These are phyloP conservation scores for Camellia oleifera DNA, from an alignment of 179 eudicot genomes.

Conservation along the genomic window DNA sequence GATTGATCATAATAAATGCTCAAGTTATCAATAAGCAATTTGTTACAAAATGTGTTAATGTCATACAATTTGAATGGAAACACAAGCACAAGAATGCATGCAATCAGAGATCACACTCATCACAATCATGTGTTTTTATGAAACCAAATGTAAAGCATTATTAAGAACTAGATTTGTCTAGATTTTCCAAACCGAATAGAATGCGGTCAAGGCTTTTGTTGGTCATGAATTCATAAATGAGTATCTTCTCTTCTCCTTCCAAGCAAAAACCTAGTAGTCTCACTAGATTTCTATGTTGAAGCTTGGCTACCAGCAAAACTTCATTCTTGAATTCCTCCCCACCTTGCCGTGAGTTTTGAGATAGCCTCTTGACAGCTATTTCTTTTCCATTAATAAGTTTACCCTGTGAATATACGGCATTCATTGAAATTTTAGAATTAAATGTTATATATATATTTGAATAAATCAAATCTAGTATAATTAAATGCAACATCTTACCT, in stretches of 20 bases:
- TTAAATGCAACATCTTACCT: no score
- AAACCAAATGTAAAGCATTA: not conserved
- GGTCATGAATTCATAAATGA: conserved; percentile 46
- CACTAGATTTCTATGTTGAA: conserved; percentile 48
- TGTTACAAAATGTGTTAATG: not conserved
- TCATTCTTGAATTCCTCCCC: conserved; percentile 42
- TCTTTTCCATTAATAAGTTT: conserved; percentile 27
- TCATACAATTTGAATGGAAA: not conserved
- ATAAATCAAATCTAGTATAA: no score
- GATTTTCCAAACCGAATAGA: conserved; percentile 32
- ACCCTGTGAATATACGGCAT: conserved; percentile 24
- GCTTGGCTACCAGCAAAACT: conserved; percentile 41
- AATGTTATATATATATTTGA: no score
- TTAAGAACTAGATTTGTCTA: not conserved
- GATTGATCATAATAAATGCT: conserved; percentile 1
- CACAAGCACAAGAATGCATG: no score
- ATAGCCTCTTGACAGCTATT: conserved; percentile 46
- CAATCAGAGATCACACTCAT: no score
- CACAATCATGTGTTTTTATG: no score
- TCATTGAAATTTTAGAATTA: not conserved
- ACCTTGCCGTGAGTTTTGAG: conserved; percentile 38
- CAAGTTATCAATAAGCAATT: no score
- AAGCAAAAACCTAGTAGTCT: conserved; percentile 39
- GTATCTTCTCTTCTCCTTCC: conserved; percentile 38
- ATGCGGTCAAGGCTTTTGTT: conserved; percentile 42